Evolutionary conservation across 208 protist genomes (phyloP).

Genomic region (Acanthamoeba royreba): DNA sequence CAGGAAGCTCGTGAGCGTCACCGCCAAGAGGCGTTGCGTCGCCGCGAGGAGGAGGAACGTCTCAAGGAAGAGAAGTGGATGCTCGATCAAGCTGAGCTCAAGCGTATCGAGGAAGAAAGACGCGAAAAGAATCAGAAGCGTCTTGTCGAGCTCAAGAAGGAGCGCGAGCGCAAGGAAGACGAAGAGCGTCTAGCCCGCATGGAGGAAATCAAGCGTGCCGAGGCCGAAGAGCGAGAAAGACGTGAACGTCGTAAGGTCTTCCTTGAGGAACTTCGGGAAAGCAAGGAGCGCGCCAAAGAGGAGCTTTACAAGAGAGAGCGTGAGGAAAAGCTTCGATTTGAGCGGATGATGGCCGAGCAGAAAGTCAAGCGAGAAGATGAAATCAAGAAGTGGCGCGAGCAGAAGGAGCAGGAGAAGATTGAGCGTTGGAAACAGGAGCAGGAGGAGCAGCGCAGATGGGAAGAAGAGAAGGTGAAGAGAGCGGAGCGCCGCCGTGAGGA

Average conservation of each 20-base stretch:
- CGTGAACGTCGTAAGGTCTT: not conserved
- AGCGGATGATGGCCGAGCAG: not conserved
- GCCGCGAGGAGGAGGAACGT: not conserved
- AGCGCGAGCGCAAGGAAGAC: not conserved
- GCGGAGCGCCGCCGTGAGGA: not conserved
- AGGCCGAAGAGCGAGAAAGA: not conserved
- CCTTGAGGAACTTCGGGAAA: not conserved
- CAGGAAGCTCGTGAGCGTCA: not conserved
- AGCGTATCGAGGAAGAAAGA: not conserved
- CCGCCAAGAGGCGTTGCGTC: not conserved
- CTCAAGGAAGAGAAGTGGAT: not conserved
- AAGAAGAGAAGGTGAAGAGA: not conserved
- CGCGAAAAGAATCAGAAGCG: not conserved
- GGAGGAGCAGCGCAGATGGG: constrained; percentile 16
- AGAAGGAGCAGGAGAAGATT: constrained; percentile 24
- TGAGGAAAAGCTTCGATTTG: not conserved
- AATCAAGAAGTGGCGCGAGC: not conserved
- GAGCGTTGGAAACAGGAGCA: not conserved
- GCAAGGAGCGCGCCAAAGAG: not conserved
- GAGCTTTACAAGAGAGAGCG: not conserved
- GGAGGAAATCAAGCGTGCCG: not conserved
- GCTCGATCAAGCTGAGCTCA: not conserved
- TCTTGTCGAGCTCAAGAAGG: not conserved
- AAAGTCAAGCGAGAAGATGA: not conserved
- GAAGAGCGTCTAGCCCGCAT: not conserved